These are phyloP conservation scores for Saccharomycopsis guyanensis DNA, from an alignment of 805 yeast genomes.

Conservation along the genomic window DNA sequence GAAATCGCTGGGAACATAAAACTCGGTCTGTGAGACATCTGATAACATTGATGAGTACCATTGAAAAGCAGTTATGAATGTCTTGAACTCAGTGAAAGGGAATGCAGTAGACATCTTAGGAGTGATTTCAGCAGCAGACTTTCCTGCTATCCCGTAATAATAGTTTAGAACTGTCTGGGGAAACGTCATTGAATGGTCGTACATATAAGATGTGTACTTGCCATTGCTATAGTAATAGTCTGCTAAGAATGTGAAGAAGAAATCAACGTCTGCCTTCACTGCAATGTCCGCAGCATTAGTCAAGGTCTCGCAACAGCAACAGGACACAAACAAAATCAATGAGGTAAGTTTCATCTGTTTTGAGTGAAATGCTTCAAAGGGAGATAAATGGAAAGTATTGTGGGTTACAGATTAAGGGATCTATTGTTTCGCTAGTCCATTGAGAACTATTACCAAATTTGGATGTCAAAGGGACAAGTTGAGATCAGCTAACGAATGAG, in stretches of 20 bases:
- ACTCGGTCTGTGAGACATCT: slow-evolving; percentile 24
- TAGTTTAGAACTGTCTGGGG: slow-evolving; percentile 29
- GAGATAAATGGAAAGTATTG: too few relatives aligned
- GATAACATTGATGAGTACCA: slow-evolving; percentile 28
- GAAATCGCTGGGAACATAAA: slow-evolving; percentile 28
- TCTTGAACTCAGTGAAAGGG: slow-evolving; percentile 29
- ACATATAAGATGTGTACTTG: slow-evolving; percentile 28
- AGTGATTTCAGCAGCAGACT: slow-evolving; percentile 22
- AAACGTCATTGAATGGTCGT: slow-evolving; percentile 22
- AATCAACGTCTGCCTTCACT: slow-evolving; percentile 23
- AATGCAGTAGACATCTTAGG: slow-evolving; percentile 26
- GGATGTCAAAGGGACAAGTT: too few relatives aligned
- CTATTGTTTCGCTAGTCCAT: too few relatives aligned
- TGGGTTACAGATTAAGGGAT: too few relatives aligned
- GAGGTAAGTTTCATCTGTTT: too few relatives aligned
- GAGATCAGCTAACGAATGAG: too few relatives aligned
- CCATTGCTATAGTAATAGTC: slow-evolving; percentile 24
- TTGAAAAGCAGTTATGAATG: slow-evolving; percentile 28
- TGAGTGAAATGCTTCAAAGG: too few relatives aligned
- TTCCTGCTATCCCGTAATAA: slow-evolving; percentile 22
- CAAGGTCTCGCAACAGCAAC: slow-evolving; percentile 2
- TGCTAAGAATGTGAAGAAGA: slow-evolving; percentile 24
- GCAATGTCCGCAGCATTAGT: slow-evolving; percentile 26
- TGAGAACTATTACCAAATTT: too few relatives aligned
- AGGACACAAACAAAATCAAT: neutral